Evolutionary conservation across 495 filamentous ascomycete species (phyloP).

Genomic region (Talaromyces nanjingensis): DNA sequence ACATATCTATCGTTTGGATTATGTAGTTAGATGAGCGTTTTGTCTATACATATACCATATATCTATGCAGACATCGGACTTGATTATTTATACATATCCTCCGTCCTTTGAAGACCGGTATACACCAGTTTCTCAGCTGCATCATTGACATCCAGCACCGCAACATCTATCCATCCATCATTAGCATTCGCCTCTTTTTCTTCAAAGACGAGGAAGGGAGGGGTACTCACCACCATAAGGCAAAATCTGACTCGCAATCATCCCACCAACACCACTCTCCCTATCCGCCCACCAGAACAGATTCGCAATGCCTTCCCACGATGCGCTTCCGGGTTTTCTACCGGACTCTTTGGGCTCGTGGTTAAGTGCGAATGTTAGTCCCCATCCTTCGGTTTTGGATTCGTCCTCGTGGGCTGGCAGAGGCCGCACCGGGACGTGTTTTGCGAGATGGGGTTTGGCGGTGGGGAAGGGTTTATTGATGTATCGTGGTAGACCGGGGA

Average conservation of each 20-base stretch:
- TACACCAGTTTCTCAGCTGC: conserved; percentile 1
- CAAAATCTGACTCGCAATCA: conserved; percentile 51
- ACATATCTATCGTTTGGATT: background rate
- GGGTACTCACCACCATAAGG: conserved; percentile 36
- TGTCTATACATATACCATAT: background rate
- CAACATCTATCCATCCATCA: background rate
- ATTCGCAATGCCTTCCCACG: conserved; percentile 56
- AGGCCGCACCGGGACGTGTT: conserved; percentile 39
- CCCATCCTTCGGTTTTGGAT: conserved; percentile 52
- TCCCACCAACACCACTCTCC: conserved; percentile 50
- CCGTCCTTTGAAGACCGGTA: background rate
- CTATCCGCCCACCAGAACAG: conserved; percentile 56
- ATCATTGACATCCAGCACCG: conserved; percentile 8
- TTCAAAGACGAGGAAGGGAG: background rate
- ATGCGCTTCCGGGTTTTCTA: conserved; percentile 36
- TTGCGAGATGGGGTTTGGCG: conserved; percentile 46
- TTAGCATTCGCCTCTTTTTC: background rate
- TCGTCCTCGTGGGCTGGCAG: conserved; percentile 27
- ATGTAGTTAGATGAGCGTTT: conserved; percentile 1
- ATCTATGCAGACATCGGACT: background rate
- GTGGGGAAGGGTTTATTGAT: conserved; percentile 33
- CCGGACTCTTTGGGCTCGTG: conserved; percentile 33
- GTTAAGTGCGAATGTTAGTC: conserved; percentile 49
- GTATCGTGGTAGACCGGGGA: conserved; percentile 47
- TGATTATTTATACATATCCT: background rate